Evolutionary conservation across 2,329 filamentous ascomycete species (phyloP).

Genomic region (Mycocentrospora acerina): DNA sequence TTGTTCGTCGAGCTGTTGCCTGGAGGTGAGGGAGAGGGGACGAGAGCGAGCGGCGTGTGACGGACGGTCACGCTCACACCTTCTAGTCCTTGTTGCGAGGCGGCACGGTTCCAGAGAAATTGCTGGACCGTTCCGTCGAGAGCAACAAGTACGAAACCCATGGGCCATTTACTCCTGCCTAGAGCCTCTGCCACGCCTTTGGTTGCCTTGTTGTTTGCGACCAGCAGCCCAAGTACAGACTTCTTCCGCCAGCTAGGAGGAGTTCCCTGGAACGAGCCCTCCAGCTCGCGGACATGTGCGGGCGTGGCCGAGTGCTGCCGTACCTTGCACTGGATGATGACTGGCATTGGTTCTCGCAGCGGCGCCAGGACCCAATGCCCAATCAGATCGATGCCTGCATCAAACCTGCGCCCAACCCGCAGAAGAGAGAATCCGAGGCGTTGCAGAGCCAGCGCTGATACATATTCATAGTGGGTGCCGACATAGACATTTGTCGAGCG

Average conservation of each 20-base stretch:
- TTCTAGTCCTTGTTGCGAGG: slow-evolving; percentile 63
- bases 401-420: slow-evolving; percentile 66
- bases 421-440: slow-evolving; percentile 64
- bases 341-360: slow-evolving; percentile 39
- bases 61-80: slow-evolving; percentile 47
- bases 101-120: slow-evolving; percentile 71
- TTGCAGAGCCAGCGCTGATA: slow-evolving; percentile 57
- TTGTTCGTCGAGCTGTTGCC: no score
- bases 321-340: slow-evolving; percentile 71
- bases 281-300: slow-evolving; percentile 69
- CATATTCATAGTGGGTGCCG: slow-evolving; percentile 79
- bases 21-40: no score
- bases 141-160: slow-evolving; percentile 69
- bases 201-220: slow-evolving; percentile 69
- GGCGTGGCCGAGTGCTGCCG: slow-evolving; percentile 54
- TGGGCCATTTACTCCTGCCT: slow-evolving; percentile 64
- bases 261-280: slow-evolving; percentile 74
- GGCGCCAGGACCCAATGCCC: slow-evolving; percentile 64
- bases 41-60: slow-evolving; percentile 26
- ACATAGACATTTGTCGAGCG: slow-evolving; percentile 62
- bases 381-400: slow-evolving; percentile 73
- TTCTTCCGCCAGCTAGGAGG: slow-evolving; percentile 70
- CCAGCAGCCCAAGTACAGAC: slow-evolving; percentile 68
- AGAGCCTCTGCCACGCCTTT: slow-evolving; percentile 76
- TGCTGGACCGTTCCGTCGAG: slow-evolving; percentile 62